Base-by-base conservation (phyloP, 805 yeast species). In the Candida nonsorbophila region DNA sequence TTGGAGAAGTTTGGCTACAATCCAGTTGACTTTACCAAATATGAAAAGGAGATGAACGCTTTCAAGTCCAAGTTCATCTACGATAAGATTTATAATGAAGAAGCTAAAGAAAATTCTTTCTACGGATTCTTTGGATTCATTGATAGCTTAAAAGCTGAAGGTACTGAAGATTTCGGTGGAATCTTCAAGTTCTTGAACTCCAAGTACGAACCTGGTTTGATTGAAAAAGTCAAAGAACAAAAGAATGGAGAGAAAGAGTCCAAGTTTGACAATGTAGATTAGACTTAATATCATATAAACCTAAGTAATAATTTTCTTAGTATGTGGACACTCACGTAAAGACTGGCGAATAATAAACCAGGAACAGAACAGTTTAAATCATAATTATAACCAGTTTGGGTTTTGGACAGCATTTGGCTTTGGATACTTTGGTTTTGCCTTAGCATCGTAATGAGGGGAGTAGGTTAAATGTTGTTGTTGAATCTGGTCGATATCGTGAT, bases 51-150 rank as follows among this genome's bases (percentile, higher is more conserved):
- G 45, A 87, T 92, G 77, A 83, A 82, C 37, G 84, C 63, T 1
- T 90, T 92, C 69, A 92, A 92, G 63, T 76, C 74, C 75, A 81
- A 79, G 52, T 79, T 71, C 55, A 90, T 92, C 40, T 92, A 92
- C 53, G 95, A 88, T 48, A 85, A 87, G 55, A 87, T 92, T 36
- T 90, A 90, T 50, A 77, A 74, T 24, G 96, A 88, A 57, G 98
- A 92, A 55, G 80, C 75, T 25, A 75, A 76, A 47, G 97, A 87
- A 46, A 85, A 87, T 48, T 82, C 81, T 4, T 88, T 84, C 61
- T 79, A 86, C 40, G 94, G 95, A 1, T 90, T 92, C 51, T 92
- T 84, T 56, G 83, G 84, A 25, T 90, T 84, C 52, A 81, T 92
- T 41, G 98, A 90, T 56, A 77, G 82, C 21, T 86, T 81, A 53